Evolutionary conservation across 2,329 filamentous ascomycete species (phyloP).

Genomic region (Mycosphaerella arachidis): DNA sequence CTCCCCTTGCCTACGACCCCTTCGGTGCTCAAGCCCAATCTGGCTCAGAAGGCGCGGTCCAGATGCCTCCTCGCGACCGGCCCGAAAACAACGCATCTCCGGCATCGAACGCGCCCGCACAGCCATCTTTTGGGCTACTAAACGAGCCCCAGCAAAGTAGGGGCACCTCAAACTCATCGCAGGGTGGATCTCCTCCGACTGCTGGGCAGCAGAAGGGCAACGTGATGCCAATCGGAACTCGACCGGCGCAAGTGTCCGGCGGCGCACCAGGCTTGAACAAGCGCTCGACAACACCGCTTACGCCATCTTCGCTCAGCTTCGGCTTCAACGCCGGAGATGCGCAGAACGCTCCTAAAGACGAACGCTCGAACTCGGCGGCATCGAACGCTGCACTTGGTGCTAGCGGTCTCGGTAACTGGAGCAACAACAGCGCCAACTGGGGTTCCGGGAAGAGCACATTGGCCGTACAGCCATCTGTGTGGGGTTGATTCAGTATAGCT

Average conservation of each 20-base stretch:
- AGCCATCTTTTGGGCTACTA: constrained; percentile 39
- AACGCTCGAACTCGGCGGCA: constrained; percentile 53
- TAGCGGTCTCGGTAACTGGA: constrained; percentile 59
- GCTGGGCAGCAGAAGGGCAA: constrained; percentile 55
- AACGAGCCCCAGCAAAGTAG: constrained; percentile 59
- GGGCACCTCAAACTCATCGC: constrained; percentile 81
- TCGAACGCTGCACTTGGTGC: constrained; percentile 51
- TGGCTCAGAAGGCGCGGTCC: constrained; percentile 50
- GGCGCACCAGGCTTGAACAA: constrained; percentile 63
- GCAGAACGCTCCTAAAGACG: constrained; percentile 49
- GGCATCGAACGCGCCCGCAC: constrained; percentile 57
- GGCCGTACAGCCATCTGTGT: constrained; percentile 87
- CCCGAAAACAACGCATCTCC: constrained; percentile 76
- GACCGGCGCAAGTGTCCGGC: constrained; percentile 61
- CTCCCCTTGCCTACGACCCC: constrained; percentile 74
- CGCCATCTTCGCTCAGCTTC: constrained; percentile 76
- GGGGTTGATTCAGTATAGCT: constrained; percentile 59
- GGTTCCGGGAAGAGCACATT: constrained; percentile 69
- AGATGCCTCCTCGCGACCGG: constrained; percentile 48
- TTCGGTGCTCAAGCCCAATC: constrained; percentile 53
- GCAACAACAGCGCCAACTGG: constrained; percentile 77
- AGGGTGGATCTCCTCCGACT: constrained; percentile 71
- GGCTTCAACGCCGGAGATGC: constrained; percentile 56
- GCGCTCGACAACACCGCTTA: constrained; percentile 79
- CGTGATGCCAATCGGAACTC: constrained; percentile 90